A percentile compares a stretch with the other conserved stretches of the same genome.
Evolutionary conservation across 2,329 filamentous ascomycete species (phyloP).

Genomic region (Metarhizium guizhouense): DNA sequence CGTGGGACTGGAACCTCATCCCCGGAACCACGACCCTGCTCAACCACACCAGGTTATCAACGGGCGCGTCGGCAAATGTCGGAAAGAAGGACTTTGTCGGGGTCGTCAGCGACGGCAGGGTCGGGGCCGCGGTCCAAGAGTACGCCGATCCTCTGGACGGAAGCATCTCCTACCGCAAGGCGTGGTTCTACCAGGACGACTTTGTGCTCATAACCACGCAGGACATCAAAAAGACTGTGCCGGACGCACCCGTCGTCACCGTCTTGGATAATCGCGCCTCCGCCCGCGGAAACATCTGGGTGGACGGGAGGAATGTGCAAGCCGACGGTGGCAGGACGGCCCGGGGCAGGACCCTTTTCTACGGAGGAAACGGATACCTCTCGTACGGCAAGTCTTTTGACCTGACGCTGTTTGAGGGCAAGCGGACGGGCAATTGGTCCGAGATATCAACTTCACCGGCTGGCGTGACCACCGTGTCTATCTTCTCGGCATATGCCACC

Average conservation of each 20-base stretch:
- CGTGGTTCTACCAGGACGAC: conserved; percentile 14
- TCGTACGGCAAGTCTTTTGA: conserved; percentile 11
- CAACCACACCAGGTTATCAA: conserved; percentile 7
- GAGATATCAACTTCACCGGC: conserved; percentile 13
- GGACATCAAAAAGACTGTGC: conserved; percentile 6
- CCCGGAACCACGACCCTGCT: conserved; percentile 14
- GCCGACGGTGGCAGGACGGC: not conserved
- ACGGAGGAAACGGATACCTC: conserved; percentile 14
- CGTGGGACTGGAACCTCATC: conserved; percentile 16
- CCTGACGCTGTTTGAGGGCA: conserved; percentile 11
- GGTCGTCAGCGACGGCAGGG: conserved; percentile 13
- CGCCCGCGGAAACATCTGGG: conserved; percentile 6
- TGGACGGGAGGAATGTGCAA: conserved; percentile 4
- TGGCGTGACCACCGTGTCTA: conserved; percentile 8
- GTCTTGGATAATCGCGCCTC: conserved; percentile 14
- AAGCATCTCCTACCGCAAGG: conserved; percentile 13
- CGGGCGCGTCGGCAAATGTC: conserved; percentile 2
- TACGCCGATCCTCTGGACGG: conserved; percentile 12
- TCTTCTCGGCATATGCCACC: conserved; percentile 14
- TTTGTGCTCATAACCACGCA: conserved; percentile 11
- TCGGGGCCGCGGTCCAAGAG: conserved; percentile 12
- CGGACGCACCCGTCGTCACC: conserved; percentile 8
- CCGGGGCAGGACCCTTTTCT: conserved; percentile 8
- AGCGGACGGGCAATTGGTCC: conserved; percentile 14
- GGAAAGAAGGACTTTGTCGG: conserved; percentile 15